These are phyloP conservation scores for Chimonanthus praecox DNA, from an alignment of 164 flowering plant species.

Conservation along the genomic window DNA sequence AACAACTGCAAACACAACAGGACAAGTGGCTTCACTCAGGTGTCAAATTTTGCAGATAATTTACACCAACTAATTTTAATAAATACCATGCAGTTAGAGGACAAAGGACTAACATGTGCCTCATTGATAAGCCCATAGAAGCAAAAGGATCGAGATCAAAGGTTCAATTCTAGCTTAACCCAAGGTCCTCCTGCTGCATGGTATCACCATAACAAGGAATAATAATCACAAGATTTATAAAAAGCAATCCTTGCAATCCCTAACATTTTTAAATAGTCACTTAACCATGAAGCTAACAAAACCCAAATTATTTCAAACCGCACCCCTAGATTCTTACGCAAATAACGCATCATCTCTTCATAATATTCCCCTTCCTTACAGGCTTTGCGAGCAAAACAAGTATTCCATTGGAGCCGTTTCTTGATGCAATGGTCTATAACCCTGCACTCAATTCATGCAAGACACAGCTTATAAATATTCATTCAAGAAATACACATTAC, in stretches of 20 bases:
- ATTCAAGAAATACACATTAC: not conserved
- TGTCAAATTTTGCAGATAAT: not conserved
- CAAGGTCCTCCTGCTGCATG: not conserved
- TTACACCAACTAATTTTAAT: not conserved
- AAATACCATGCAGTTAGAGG: not conserved
- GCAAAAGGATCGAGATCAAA: not conserved
- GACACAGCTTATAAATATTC: not conserved
- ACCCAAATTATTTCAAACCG: slow-evolving; percentile 16
- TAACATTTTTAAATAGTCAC: no score
- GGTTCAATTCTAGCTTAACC: not conserved
- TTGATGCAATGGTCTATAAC: slow-evolving; percentile 79
- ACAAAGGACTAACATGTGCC: not conserved
- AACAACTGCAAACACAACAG: slow-evolving; percentile 62
- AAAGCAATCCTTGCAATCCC: no score
- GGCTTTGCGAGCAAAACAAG: slow-evolving; percentile 89
- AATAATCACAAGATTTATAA: not conserved
- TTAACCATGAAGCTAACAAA: not conserved
- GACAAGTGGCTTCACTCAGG: not conserved
- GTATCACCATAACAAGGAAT: not conserved
- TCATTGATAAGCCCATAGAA: not conserved
- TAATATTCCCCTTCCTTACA: slow-evolving; percentile 92
- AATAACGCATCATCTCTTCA: slow-evolving; percentile 97
- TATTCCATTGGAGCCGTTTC: slow-evolving; percentile 86
- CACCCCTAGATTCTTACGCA: slow-evolving; percentile 90
- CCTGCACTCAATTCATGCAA: slow-evolving; percentile 34